Base-by-base conservation (phyloP, 1,139 yeast genomes). In the Debaryomycetaceae sp. region DNA sequence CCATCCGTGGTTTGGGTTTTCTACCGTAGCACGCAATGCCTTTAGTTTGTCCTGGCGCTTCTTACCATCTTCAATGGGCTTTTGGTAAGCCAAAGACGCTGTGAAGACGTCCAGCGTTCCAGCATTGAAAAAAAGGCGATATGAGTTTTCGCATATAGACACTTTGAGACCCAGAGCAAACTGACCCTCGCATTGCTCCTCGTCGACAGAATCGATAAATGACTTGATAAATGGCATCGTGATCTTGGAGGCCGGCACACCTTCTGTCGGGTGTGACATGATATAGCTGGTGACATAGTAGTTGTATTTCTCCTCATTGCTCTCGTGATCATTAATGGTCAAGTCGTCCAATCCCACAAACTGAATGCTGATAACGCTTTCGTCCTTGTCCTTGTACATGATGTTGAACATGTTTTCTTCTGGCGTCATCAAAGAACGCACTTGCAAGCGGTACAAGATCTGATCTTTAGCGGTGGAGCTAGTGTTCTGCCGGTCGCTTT, bases 241-340 rank as follows among this genome's bases (percentile, higher is more conserved):
- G 32, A 85, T 66, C 37, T 72, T 74, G 21, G 81, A 75, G n/a
- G 83, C 75, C n/a, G 87, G 77, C 15, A 92, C 81, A 20, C 97
- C 97, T 53, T 90, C 98, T 2, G 99, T 90, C 24, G 98, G 97
- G 44, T 85, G 93, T 5, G 95, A 80, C 83, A 90, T 80, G 28
- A 90, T 73, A 53, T 80, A 90, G 28, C 94, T 81, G 0, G 97
- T 90, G 31, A 90, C 70, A 48, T 92, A 90, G 54, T 90, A 87
- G 50, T 85, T 87, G 79, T 95, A 92, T 43, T 71, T 73, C 37
- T 83, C 93, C 43, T 82, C 90, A 3, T 75, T 73, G 20, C 74
- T 70, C 43, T 73, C 73, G 21, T 79, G 77, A 42, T 83, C 90
- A 40, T 77, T 77, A 42, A 86, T 67, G 0, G 97, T 86, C 42